Percentiles rank a stretch among this genome's conserved stretches.
phyloP scores from a whole-genome alignment of 495 filamentous ascomycete species.

The Astrocystis sublimbata region DNA sequence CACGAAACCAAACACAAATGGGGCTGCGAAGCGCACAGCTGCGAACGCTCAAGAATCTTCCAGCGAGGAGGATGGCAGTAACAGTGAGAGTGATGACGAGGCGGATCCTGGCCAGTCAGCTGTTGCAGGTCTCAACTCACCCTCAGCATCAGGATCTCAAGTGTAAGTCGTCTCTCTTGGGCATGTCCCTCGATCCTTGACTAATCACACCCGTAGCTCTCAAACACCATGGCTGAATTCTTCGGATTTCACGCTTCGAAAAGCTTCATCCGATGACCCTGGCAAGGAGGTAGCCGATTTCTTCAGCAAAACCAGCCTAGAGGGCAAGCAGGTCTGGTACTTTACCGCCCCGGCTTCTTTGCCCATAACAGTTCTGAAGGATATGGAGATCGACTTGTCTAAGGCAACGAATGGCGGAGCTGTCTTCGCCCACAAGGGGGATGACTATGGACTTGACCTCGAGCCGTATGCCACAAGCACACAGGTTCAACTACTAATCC shows the following conservation, averaged over 20 bases:
- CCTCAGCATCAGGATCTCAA: slow-evolving; percentile 16
- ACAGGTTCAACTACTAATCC: slow-evolving; percentile 47
- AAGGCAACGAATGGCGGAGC: slow-evolving; percentile 37
- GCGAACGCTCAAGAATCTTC: neutral
- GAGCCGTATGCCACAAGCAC: slow-evolving; percentile 38
- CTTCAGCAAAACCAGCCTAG: slow-evolving; percentile 44
- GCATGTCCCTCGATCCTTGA: neutral
- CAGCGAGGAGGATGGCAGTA: slow-evolving; percentile 24
- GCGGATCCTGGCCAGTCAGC: slow-evolving; percentile 27
- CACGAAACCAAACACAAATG: neutral
- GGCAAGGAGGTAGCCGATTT: slow-evolving; percentile 35
- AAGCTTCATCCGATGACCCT: slow-evolving; percentile 34
- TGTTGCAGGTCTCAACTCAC: no score
- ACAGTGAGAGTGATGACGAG: slow-evolving; percentile 35
- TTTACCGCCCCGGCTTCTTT: slow-evolving; percentile 51
- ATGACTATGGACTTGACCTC: slow-evolving; percentile 39
- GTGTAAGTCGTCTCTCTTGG: slow-evolving; percentile 18
- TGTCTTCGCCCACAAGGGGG: slow-evolving; percentile 43
- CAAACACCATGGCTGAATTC: slow-evolving; percentile 26
- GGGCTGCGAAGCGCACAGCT: neutral
- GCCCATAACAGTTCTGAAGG: slow-evolving; percentile 49
- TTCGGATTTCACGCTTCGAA: slow-evolving; percentile 39
- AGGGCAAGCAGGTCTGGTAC: slow-evolving; percentile 55
- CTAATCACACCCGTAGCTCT: slow-evolving; percentile 21
- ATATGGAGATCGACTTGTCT: slow-evolving; percentile 45